Conservation (phyloP, 495 filamentous ascomycete genomes). For the Glonium stellatum region DNA sequence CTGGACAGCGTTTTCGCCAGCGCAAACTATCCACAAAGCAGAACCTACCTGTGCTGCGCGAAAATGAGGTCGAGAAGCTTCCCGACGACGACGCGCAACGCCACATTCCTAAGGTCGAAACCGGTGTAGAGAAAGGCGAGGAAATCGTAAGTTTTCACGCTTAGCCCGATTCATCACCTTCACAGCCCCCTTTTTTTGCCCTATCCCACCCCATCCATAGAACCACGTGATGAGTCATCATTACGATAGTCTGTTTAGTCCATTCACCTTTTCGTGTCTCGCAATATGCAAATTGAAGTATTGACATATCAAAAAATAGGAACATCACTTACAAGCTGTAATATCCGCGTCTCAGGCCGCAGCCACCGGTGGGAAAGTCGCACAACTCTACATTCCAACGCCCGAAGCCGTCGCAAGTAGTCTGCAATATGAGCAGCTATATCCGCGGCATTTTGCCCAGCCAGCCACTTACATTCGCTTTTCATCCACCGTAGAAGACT, state of each 20-base stretch:
- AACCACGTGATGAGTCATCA: not conserved
- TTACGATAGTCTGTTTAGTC: not conserved
- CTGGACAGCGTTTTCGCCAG: slow-evolving; percentile 48
- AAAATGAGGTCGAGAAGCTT: slow-evolving; percentile 73
- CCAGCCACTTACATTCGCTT: slow-evolving; percentile 94
- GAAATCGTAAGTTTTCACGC: slow-evolving; percentile 74
- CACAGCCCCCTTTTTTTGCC: slow-evolving; percentile 1
- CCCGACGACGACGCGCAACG: slow-evolving; percentile 61
- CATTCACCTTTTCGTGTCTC: slow-evolving; percentile 8
- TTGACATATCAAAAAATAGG: slow-evolving; percentile 48
- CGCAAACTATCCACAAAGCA: slow-evolving; percentile 90
- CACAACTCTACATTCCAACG: slow-evolving; percentile 74
- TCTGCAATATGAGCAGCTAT: slow-evolving; percentile 80
- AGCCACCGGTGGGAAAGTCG: slow-evolving; percentile 62
- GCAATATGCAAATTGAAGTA: not conserved
- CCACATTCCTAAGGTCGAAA: slow-evolving; percentile 76
- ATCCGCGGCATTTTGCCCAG: slow-evolving; percentile 68
- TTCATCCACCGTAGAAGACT: slow-evolving; percentile 96
- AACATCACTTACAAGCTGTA: slow-evolving; percentile 95
- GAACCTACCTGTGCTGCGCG: slow-evolving; percentile 73
- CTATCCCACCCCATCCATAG: not conserved
- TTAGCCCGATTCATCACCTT: slow-evolving; percentile 32
- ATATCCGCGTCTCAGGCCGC: slow-evolving; percentile 66
- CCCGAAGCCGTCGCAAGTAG: slow-evolving; percentile 69
- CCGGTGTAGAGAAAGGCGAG: slow-evolving; percentile 92